Base-by-base conservation (phyloP, 176 grass and related monocot species). In the Raddia distichophylla region DNA sequence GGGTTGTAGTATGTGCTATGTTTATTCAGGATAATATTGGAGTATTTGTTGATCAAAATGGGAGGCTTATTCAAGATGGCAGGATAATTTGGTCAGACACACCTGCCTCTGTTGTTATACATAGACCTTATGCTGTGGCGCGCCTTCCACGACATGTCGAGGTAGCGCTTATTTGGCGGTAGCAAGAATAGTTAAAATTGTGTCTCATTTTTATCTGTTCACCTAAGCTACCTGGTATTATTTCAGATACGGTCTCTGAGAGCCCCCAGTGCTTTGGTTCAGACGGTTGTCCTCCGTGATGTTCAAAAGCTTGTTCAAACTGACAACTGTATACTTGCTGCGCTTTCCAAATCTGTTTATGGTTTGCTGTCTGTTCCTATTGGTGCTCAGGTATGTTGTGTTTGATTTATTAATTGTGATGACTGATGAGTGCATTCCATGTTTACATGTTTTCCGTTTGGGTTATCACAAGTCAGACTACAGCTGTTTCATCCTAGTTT, bases 31-130 rank as follows among this genome's bases (percentile, higher is more conserved):
- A 99, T 80, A 99, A 99, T 69, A 91, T 99, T 69, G 97, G 97
- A 66, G 87, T 99, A 73, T 95, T 99, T 82, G 91, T 99, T 76
- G 93, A 99, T 80, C 93, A 99, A 91, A 99, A 93, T n/a, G 97
- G 96, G 52, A 96, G 95, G 76, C 89, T 93, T 91, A 82, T 95
- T 80, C 97, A 99, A 81, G 93, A 99, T 17, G 97, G 91, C 33
- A 93, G 86, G 80, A 93, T 99, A 90, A 93, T 94, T 87, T 99
- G 97, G 97, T 95, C 93, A 53, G 91, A 99, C 56, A 88, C 85
- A 1, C 93, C 97, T 81, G 75, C 87, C 70, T 91, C 82, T 79
- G 87, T 99, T 53, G 87, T 87, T 80, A 87, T 99, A 69, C 93
- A 96, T 73, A 91, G 68, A 63, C 97, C 97, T 67, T 95, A 90